Base-by-base conservation (phyloP, 345 rosid species). In the Syzygium aromaticum region DNA sequence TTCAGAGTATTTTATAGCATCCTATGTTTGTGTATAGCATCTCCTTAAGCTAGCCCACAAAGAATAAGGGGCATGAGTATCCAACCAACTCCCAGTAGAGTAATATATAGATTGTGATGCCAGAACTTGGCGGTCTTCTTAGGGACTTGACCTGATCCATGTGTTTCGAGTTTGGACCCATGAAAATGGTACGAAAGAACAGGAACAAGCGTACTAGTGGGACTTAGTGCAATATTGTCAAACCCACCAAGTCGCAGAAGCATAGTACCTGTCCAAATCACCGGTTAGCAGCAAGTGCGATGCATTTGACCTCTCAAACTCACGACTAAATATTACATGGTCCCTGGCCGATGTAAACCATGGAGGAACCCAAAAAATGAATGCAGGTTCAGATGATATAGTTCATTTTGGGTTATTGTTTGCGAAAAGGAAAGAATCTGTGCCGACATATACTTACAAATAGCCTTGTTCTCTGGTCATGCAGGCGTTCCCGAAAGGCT, bases 401-500 rank as follows among this genome's bases (percentile, higher is more conserved):
- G 67, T 61, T 17, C 67, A 61, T 27, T 27, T 27, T 63, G 11
- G 21, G 38, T 63, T 28, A 28, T 28, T 63, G 15, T 63, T 63
- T 9, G 38, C 38, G 40, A 28, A 63, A 63, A 28, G 21, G 0
- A 63, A 28, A 63, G 77, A 28, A 14, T 63, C 40, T 28, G 77
- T 2, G 33, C 77, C 19, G 40, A 28, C 23, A 30, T 67, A 30
- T 30, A 30, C 40, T 64, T 64, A 67, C 78, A 16, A 33, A 16
- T 67, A 46, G 6, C 23, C 46, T 8, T 33, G 78, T 67, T 33
- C 78, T 67, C 78, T 33, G 52, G 15, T 54, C 23, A 8, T 8
- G 12, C 86, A 93, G 94, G 92, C 78, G 53, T 93, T 94, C 86
- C 94, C 87, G 86, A 94, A 91, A 57, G 93, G 92, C 3, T 94